These are phyloP conservation scores for Alternaria infectoria DNA, from an alignment of 2,329 filamentous ascomycete genomes.

Conservation along the genomic window DNA sequence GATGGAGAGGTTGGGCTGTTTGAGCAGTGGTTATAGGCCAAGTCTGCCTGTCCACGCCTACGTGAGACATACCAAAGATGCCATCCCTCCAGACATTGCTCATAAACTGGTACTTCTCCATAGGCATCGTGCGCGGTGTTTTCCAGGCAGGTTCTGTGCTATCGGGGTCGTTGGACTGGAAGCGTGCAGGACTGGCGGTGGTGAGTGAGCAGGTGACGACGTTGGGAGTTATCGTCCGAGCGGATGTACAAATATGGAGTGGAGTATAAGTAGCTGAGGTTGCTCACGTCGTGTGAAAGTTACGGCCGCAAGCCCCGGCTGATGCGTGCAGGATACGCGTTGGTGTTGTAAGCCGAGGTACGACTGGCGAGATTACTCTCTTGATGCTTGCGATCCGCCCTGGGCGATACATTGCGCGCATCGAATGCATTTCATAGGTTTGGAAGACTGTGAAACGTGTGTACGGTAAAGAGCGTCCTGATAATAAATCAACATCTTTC, in stretches of 20 bases:
- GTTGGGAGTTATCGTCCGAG: not conserved
- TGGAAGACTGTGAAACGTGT: not conserved
- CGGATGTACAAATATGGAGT: not conserved
- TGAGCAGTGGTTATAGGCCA: not conserved
- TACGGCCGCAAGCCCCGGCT: slow-evolving; percentile 27
- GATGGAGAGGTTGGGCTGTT: not conserved
- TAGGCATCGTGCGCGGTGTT: slow-evolving; percentile 61
- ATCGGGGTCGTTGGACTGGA: slow-evolving; percentile 2
- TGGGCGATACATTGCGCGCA: not conserved
- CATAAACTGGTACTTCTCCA: slow-evolving; percentile 76
- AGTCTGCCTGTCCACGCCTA: not conserved
- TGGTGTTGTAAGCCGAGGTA: slow-evolving; percentile 28
- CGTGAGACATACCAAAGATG: slow-evolving; percentile 72
- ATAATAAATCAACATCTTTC: not conserved
- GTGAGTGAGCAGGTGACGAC: not conserved
- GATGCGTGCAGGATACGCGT: slow-evolving; percentile 4
- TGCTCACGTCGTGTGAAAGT: slow-evolving; percentile 22
- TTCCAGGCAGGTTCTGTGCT: slow-evolving; percentile 19
- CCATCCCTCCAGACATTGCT: slow-evolving; percentile 86
- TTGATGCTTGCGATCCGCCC: not conserved
- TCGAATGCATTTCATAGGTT: not conserved
- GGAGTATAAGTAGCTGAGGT: slow-evolving; percentile 7
- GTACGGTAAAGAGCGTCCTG: not conserved
- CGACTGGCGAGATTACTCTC: slow-evolving; percentile 18
- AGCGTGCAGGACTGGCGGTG: not conserved